Percentiles rank a stretch among this genome's conserved stretches.
Conservation (phyloP, 2,329 filamentous ascomycete species). For the Pseudocercospora cruenta region DNA sequence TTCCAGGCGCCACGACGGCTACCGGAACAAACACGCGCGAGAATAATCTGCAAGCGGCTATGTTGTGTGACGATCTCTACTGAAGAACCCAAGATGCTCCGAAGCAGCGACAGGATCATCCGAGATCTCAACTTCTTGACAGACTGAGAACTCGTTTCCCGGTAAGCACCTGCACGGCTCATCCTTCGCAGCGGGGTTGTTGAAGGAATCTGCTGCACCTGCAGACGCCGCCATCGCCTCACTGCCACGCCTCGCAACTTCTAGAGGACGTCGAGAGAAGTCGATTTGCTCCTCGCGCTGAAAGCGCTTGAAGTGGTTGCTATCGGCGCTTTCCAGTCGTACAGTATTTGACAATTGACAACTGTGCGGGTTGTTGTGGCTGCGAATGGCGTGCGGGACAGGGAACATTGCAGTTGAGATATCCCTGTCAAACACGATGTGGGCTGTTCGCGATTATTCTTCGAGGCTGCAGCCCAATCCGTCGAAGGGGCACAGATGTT, state of each 20-base stretch:
- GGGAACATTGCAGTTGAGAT: not conserved
- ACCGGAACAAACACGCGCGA: conserved; percentile 16
- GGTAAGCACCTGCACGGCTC: conserved; percentile 2
- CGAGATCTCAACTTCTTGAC: not conserved
- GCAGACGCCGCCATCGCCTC: not conserved
- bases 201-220: not conserved
- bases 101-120: not conserved
- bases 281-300: not conserved
- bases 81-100: not conserved
- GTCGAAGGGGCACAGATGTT: not conserved
- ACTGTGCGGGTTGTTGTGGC: not conserved
- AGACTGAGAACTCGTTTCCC: not conserved
- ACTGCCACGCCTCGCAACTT: not conserved
- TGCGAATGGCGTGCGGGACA: not conserved
- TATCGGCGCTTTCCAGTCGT: not conserved
- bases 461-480: not conserved
- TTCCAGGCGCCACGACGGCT: conserved; percentile 21
- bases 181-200: conserved; percentile 9
- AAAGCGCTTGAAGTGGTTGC: not conserved
- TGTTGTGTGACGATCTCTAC: conserved; percentile 16
- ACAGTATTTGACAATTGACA: not conserved
- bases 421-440: not conserved
- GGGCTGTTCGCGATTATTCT: not conserved
- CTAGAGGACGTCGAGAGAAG: not conserved
- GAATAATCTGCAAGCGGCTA: conserved; percentile 6